Conservation (phyloP, 176 grass and related monocot species). For the Oryza longistaminata region DNA sequence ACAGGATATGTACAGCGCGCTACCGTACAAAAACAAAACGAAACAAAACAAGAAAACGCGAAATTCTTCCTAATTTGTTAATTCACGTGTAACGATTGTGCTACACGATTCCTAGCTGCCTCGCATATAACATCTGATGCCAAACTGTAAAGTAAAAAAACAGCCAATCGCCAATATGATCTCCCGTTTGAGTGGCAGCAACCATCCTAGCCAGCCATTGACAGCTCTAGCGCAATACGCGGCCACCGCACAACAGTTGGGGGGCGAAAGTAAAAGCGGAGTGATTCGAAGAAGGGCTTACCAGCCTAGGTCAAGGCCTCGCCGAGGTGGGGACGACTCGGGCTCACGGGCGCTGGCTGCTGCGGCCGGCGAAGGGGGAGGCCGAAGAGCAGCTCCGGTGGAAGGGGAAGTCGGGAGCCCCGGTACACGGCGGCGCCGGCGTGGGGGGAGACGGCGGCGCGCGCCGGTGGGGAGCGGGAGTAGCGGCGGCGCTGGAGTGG, state of each 20-base stretch:
- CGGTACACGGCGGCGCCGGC: too few relatives aligned
- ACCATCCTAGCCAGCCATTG: too few relatives aligned
- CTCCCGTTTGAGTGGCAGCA: too few relatives aligned
- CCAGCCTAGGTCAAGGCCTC: neutral
- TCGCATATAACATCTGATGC: too few relatives aligned
- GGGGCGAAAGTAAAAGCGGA: neutral
- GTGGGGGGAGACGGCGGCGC: too few relatives aligned
- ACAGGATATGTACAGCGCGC: neutral
- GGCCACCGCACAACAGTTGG: neutral
- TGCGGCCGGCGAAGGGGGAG: neutral
- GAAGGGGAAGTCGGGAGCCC: neutral
- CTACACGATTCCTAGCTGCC: too few relatives aligned
- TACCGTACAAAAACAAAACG: neutral
- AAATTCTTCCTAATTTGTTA: neutral
- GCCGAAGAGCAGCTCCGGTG: too few relatives aligned
- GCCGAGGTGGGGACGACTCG: too few relatives aligned
- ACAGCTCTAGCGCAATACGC: neutral
- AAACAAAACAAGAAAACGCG: neutral
- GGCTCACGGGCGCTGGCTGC: too few relatives aligned
- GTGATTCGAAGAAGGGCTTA: neutral
- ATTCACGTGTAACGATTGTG: neutral
- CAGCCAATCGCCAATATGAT: too few relatives aligned
- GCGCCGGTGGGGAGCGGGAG: too few relatives aligned
- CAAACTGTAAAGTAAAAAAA: too few relatives aligned
- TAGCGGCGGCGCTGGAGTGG: neutral